Percentiles rank a stretch among this genome's conserved stretches.
These are phyloP conservation scores for Tilletia setariae DNA, from an alignment of 1,284 basidiomycete species.

Conservation along the genomic window DNA sequence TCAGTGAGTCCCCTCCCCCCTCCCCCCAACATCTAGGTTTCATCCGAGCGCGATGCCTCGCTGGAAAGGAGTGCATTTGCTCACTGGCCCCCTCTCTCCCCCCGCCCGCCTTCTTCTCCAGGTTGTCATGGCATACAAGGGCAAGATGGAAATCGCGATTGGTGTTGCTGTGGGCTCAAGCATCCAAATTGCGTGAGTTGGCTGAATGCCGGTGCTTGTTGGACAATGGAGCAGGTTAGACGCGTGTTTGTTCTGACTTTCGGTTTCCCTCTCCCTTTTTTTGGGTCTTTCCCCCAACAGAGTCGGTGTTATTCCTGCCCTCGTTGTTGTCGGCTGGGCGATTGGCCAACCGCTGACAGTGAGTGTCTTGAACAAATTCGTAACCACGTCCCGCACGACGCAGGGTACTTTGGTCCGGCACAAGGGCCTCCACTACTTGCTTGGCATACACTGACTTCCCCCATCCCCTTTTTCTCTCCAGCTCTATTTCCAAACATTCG, in stretches of 20 bases:
- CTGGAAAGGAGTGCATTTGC: no score
- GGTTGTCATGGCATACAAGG: conserved; percentile 41
- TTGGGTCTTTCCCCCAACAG: conserved; percentile 54
- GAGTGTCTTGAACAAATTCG: conserved; percentile 26
- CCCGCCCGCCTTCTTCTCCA: no score
- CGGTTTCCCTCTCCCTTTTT: background rate
- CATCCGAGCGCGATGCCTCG: background rate
- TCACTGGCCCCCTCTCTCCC: no score
- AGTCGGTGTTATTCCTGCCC: conserved; percentile 51
- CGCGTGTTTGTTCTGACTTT: background rate
- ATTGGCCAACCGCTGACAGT: conserved; percentile 54
- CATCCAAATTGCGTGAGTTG: conserved; percentile 55
- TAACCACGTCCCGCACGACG: no score
- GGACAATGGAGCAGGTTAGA: no score
- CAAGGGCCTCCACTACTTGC: no score
- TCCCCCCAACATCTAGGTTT: no score
- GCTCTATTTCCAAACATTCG: conserved; percentile 35
- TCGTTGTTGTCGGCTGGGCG: conserved; percentile 54
- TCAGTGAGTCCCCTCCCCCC: conserved; percentile 31
- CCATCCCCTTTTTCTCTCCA: background rate
- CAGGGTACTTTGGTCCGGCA: no score
- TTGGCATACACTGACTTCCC: background rate
- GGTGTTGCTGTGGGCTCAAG: conserved; percentile 81
- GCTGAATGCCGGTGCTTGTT: no score
- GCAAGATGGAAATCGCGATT: conserved; percentile 59